A percentile compares a stretch with the other conserved stretches of the same genome.
Evolutionary conservation across 75 land plant species (phyloP).

Genomic region (Sequoiadendron giganteum): DNA sequence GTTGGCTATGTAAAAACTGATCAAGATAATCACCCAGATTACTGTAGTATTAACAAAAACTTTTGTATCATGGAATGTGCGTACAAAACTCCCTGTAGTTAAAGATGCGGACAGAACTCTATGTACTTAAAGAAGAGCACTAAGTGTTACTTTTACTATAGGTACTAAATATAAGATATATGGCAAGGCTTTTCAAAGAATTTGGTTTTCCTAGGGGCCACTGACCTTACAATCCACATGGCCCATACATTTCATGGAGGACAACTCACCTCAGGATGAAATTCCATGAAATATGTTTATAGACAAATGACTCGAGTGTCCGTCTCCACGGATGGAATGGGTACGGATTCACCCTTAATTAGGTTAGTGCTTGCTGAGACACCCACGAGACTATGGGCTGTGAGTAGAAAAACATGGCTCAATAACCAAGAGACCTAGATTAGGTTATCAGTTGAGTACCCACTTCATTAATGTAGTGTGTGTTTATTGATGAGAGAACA

Average conservation of each 20-base stretch:
- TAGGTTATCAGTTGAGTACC: background rate
- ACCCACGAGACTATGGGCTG: background rate
- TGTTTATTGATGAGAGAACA: background rate
- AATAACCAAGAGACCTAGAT: background rate
- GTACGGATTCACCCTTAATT: background rate
- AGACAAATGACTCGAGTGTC: background rate
- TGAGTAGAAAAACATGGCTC: background rate
- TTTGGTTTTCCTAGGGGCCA: background rate
- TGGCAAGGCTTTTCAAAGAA: too few relatives aligned
- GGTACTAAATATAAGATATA: background rate
- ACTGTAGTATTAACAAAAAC: background rate
- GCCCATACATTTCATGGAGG: too few relatives aligned
- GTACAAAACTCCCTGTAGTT: too few relatives aligned
- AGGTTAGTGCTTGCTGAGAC: background rate
- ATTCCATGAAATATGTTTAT: background rate
- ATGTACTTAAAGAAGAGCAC: too few relatives aligned
- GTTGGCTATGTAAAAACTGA: too few relatives aligned
- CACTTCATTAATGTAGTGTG: background rate
- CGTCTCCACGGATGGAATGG: background rate
- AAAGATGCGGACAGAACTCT: too few relatives aligned
- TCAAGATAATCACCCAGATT: background rate
- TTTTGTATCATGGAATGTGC: too few relatives aligned
- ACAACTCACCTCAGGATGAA: too few relatives aligned
- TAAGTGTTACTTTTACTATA: too few relatives aligned
- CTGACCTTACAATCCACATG: background rate